phyloP scores from a whole-genome alignment of 2,329 filamentous ascomycete species.

The Colletotrichum echinochloae region DNA sequence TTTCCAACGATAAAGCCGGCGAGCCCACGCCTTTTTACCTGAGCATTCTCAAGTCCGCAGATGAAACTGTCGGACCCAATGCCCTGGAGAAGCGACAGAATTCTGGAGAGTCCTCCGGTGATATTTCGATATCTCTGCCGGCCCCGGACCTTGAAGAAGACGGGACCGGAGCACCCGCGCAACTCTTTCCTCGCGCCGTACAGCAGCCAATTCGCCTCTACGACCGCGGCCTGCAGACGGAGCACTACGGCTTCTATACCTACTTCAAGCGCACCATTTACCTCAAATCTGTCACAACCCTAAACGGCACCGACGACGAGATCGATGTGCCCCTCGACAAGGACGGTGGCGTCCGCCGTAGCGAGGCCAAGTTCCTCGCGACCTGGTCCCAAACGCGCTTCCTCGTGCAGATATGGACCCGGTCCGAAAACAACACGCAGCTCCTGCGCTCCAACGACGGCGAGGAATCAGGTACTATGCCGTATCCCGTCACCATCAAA shows the following conservation, averaged over 20 bases:
- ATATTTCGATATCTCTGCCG: conserved; percentile 61
- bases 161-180: conserved; percentile 78
- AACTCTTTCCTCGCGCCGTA: conserved; percentile 75
- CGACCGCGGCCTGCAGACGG: conserved; percentile 81
- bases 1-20: conserved; percentile 76
- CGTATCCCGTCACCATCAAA: conserved; percentile 71
- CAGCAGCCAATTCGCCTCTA: conserved; percentile 88
- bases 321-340: conserved; percentile 60
- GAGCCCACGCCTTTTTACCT: conserved; percentile 93
- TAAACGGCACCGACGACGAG: conserved; percentile 58
- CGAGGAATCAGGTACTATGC: conserved; percentile 67
- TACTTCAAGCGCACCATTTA: conserved; percentile 93
- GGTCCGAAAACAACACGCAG: conserved; percentile 56
- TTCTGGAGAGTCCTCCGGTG: conserved; percentile 40
- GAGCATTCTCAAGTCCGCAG: conserved; percentile 69
- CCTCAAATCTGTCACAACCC: conserved; percentile 68
- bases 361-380: conserved; percentile 66
- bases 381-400: conserved; percentile 72
- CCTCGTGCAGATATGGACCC: conserved; percentile 75
- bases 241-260: conserved; percentile 94
- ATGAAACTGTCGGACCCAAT: conserved; percentile 49
- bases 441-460: conserved; percentile 50
- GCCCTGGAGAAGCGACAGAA: conserved; percentile 46
- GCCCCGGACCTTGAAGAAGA: conserved; percentile 72
- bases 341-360: conserved; percentile 65